Base-by-base conservation (phyloP, 2,329 filamentous ascomycete genomes). In the Penicillium sp. region DNA sequence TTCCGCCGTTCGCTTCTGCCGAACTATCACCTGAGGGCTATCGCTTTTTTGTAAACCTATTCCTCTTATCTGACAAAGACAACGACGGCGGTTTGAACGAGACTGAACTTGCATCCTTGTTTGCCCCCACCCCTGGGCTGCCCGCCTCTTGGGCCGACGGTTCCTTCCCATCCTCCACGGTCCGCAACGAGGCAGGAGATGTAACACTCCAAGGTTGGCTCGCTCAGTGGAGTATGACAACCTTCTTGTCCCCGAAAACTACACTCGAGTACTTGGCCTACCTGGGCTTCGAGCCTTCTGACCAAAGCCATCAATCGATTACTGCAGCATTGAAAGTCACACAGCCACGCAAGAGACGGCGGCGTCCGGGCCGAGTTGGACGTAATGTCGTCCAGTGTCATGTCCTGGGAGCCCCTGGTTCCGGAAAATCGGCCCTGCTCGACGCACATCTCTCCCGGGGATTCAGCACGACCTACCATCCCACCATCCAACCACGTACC, bases 191-290 rank as follows among this genome's bases (percentile, higher is more conserved):
- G 74, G 91, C 90, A 8, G 94, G 94, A 0, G 85, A 97, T 70
- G 92, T 99, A 58, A 99, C 94, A 1, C 79, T 99, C 4, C 94
- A 99, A 72, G 94, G 94, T 2, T 99, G 94, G 94, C 83, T 99
- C 35, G 94, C 94, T 4, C 94, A 99, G 67, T 99, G 94, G 94
- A 97, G 92, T 70, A 99, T 99, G 94, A 99, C 94, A 0, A 99
- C 94, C 0, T 99, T 97, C 66, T 85, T 95, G 56, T 92, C 95
- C 53, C 93, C 94, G 11, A 95, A 94, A 70, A 97, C 91, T 0
- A 97, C 94, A 0, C 81, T 99, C 4, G 92, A 95, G 64, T 99
- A 99, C 70, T 84, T 99, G 2, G 94, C 94, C 3, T 97, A 97
- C 69, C 85, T 99, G 2, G 94, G 94, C 1, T 99, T 97, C 67